Conservation (phyloP, 2,329 filamentous ascomycete genomes). For the Chaetomiaceae sp. region DNA sequence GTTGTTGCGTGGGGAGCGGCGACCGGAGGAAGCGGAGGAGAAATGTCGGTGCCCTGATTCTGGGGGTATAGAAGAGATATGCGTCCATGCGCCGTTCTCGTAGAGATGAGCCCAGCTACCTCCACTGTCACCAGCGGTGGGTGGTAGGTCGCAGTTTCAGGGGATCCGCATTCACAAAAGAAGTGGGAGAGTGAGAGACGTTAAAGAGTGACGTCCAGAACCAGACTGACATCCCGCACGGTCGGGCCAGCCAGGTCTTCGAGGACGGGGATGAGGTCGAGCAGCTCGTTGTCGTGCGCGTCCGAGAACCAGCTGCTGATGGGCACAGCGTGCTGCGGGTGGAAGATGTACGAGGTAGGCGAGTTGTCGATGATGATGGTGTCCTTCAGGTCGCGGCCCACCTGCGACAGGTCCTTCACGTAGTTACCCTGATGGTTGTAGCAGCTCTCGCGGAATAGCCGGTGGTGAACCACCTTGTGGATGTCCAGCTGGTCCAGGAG, state of each 20-base stretch:
- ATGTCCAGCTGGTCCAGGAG: constrained; percentile 95
- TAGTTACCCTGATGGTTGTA: constrained; percentile 99
- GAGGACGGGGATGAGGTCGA: constrained; percentile 95
- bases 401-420: constrained; percentile 96
- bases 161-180: constrained; percentile 18
- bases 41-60: not conserved
- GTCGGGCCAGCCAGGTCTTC: constrained; percentile 87
- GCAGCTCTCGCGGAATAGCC: constrained; percentile 95
- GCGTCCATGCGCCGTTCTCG: constrained; percentile 17
- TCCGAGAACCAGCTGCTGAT: constrained; percentile 99
- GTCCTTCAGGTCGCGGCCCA: constrained; percentile 89
- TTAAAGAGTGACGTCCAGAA: constrained; percentile 83
- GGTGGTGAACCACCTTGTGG: constrained; percentile 91
- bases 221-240: constrained; percentile 92
- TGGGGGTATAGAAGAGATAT: constrained; percentile 40
- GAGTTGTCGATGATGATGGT: constrained; percentile 99
- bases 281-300: constrained; percentile 95
- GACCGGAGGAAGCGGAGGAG: not conserved
- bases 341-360: constrained; percentile 98
- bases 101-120: constrained; percentile 37
- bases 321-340: constrained; percentile 95
- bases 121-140: constrained; percentile 35
- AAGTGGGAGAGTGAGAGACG: constrained; percentile 28
- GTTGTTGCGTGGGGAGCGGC: no score
- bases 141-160: not conserved